phyloP scores from a whole-genome alignment of 2,329 filamentous ascomycete species.

The Trichoderma breve region DNA sequence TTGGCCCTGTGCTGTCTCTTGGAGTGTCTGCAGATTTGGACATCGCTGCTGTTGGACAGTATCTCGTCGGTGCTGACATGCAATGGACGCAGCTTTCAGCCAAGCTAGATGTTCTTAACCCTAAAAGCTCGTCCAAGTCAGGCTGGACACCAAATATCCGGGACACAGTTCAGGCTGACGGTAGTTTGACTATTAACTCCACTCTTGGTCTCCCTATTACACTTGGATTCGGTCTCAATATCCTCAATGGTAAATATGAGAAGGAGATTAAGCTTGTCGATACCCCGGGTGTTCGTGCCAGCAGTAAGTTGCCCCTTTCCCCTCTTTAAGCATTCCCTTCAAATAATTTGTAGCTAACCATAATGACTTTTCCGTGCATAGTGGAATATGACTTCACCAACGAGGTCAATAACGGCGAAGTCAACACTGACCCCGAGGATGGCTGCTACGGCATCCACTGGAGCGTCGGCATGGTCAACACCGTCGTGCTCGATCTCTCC shows the following conservation, averaged over 20 bases:
- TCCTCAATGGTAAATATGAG: slow-evolving; percentile 4
- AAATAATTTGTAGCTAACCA: too few relatives aligned
- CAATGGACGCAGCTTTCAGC: neutral
- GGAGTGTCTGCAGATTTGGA: neutral
- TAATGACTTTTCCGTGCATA: neutral
- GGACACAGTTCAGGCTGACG: neutral
- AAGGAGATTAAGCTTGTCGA: slow-evolving; percentile 9
- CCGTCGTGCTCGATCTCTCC: neutral
- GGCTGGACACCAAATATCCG: neutral
- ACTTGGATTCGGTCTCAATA: neutral
- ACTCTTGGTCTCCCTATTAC: neutral
- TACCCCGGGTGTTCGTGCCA: neutral
- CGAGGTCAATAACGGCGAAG: neutral
- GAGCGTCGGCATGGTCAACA: slow-evolving; percentile 4
- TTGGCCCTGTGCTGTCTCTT: neutral
- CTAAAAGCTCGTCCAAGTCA: neutral
- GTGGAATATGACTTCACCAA: slow-evolving; percentile 7
- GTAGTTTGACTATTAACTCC: neutral
- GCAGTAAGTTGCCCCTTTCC: neutral
- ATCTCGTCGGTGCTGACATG: neutral
- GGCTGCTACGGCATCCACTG: slow-evolving; percentile 3
- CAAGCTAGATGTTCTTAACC: neutral
- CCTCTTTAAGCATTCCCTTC: neutral
- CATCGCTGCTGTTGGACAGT: neutral
- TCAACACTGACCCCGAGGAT: neutral